Evolutionary conservation across 352 stramenopile species (phyloP).

Genomic region (Globisporangium orthogonon): DNA sequence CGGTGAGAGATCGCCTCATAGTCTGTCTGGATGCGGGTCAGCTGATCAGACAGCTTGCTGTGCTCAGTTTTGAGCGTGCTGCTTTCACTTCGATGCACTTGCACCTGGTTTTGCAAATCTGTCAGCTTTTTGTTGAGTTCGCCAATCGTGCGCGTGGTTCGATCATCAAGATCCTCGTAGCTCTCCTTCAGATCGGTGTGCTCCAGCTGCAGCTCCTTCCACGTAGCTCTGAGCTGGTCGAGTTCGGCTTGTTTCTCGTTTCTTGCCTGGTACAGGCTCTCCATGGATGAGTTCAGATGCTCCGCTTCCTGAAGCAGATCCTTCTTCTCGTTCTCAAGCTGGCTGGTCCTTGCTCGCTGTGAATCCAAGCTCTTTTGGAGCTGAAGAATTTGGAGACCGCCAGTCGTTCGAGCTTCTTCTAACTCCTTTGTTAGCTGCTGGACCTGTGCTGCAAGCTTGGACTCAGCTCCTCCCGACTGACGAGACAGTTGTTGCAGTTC

Average conservation of each 20-base stretch:
- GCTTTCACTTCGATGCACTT: constrained; percentile 12
- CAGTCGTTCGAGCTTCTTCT: constrained; percentile 26
- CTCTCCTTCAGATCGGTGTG: constrained; percentile 54
- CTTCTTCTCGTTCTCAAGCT: constrained; percentile 57
- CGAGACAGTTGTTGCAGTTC: constrained; percentile 48
- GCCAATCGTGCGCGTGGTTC: constrained; percentile 25
- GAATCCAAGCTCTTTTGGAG: constrained; percentile 50
- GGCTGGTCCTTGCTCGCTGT: constrained; percentile 28
- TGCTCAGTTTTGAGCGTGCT: constrained; percentile 18
- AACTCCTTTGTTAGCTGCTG: constrained; percentile 46
- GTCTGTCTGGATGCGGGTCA: constrained; percentile 18
- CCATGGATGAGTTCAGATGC: constrained; percentile 47
- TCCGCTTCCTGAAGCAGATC: constrained; percentile 63
- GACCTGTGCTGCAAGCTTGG: constrained; percentile 30
- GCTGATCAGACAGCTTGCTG: constrained; percentile 7
- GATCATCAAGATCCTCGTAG: constrained; percentile 35
- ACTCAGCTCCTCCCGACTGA: constrained; percentile 27
- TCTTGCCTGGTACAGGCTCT: constrained; percentile 39
- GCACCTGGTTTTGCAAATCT: constrained; percentile 23
- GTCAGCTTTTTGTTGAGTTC: constrained; percentile 24
- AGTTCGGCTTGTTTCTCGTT: constrained; percentile 55
- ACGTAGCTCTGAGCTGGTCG: constrained; percentile 41
- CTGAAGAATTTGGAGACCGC: constrained; percentile 46
- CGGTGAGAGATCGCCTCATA: constrained; percentile 18
- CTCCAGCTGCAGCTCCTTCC: constrained; percentile 41